phyloP scores from a whole-genome alignment of 306 rosid genomes.

The Vigna nakashimae region DNA sequence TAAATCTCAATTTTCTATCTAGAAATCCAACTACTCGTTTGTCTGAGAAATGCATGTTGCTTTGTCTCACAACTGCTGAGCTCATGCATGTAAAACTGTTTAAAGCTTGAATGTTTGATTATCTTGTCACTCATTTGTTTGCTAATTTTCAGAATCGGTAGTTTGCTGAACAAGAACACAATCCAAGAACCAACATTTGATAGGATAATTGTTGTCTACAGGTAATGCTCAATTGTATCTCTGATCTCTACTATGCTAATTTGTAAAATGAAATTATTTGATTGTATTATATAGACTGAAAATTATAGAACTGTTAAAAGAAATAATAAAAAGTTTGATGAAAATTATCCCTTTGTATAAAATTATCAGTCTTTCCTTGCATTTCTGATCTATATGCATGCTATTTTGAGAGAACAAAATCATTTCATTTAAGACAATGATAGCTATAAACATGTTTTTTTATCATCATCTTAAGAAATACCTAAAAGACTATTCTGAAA shows the following conservation, averaged over 20 bases:
- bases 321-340: background rate
- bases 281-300: background rate
- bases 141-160: conserved; percentile 56
- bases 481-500: background rate
- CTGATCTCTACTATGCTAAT: conserved; percentile 5
- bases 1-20: background rate
- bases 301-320: background rate
- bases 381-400: background rate
- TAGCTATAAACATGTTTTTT: background rate
- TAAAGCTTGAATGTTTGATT: conserved; percentile 22
- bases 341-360: background rate
- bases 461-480: conserved; percentile 2
- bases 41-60: background rate
- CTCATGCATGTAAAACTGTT: conserved; percentile 20
- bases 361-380: background rate
- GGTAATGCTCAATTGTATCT: conserved; percentile 53
- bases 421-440: background rate
- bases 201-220: conserved; percentile 85
- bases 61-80: background rate
- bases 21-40: background rate
- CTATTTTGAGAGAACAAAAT: background rate
- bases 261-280: background rate
- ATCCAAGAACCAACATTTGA: conserved; percentile 95
- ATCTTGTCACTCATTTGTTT: conserved; percentile 33
- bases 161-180: conserved; percentile 65